Percentiles rank a stretch among this genome's conserved stretches.
Conservation (phyloP, 495 filamentous ascomycete species). For the Penicillium tannophilum region DNA sequence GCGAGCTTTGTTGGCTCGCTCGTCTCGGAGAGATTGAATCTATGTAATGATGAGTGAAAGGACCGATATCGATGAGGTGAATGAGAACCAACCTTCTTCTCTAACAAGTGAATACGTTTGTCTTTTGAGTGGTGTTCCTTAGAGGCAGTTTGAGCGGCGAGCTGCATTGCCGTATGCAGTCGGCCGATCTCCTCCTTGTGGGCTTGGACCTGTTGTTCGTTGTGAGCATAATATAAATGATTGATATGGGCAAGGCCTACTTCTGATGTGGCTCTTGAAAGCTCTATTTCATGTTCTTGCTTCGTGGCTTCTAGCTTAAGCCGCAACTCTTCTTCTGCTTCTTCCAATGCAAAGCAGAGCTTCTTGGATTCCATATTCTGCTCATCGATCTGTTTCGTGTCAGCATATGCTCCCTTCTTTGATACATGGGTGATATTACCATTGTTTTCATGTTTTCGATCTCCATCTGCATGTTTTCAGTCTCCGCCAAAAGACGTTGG, state of each 20-base stretch:
- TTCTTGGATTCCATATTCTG: conserved; percentile 25
- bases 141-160: conserved; percentile 23
- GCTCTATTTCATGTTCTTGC: conserved; percentile 20
- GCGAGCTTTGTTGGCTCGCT: conserved; percentile 45
- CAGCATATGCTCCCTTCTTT: conserved; percentile 1
- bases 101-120: conserved; percentile 39
- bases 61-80: not conserved
- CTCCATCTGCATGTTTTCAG: conserved; percentile 22
- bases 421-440: conserved; percentile 20
- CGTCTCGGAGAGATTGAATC: conserved; percentile 43
- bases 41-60: conserved; percentile 11
- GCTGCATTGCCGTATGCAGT: conserved; percentile 31
- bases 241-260: conserved; percentile 16
- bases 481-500: conserved; percentile 22
- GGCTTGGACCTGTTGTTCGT: conserved; percentile 20
- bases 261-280: conserved; percentile 23
- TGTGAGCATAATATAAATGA: conserved; percentile 6
- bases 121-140: conserved; percentile 41
- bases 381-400: conserved; percentile 24
- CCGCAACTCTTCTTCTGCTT: conserved; percentile 25
- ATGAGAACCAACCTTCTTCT: conserved; percentile 40
- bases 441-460: conserved; percentile 27
- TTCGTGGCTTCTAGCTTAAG: conserved; percentile 22
- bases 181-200: conserved; percentile 29
- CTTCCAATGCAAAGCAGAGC: conserved; percentile 23